phyloP scores from a whole-genome alignment of 441 rosid species.

The Gossypium trilobum region DNA sequence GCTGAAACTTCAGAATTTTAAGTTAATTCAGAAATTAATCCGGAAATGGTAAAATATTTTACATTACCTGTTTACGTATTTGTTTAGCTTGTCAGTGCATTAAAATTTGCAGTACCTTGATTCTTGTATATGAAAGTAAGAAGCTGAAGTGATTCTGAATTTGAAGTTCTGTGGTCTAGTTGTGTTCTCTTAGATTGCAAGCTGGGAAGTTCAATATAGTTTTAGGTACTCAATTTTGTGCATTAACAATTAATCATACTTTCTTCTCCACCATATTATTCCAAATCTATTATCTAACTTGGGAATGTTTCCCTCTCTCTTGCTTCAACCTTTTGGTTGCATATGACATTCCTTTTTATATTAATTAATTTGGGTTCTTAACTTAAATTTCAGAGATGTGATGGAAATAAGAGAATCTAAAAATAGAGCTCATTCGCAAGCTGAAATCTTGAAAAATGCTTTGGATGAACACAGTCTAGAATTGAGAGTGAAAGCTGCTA shows the following conservation, averaged over 20 bases:
- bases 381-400: conserved; percentile 46
- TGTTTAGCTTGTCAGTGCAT: not conserved
- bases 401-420: conserved; percentile 76
- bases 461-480: conserved; percentile 84
- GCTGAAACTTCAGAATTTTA: not conserved
- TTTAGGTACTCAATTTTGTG: not conserved
- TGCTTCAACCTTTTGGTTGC: not conserved
- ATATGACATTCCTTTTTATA: not conserved
- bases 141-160: not conserved
- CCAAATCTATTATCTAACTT: not conserved
- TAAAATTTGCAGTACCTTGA: not conserved
- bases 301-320: not conserved
- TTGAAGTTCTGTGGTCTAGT: not conserved
- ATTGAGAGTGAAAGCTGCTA: conserved; percentile 93
- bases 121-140: not conserved
- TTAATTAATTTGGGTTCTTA: conserved; percentile 2
- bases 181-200: not conserved
- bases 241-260: not conserved
- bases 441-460: conserved; percentile 56
- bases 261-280: conserved; percentile 1
- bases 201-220: not conserved
- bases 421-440: conserved; percentile 63
- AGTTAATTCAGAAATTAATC: not conserved
- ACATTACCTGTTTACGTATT: not conserved
- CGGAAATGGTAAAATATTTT: not conserved